These are phyloP conservation scores for Acidiella bohemica DNA, from an alignment of 495 filamentous ascomycete genomes.

Conservation along the genomic window DNA sequence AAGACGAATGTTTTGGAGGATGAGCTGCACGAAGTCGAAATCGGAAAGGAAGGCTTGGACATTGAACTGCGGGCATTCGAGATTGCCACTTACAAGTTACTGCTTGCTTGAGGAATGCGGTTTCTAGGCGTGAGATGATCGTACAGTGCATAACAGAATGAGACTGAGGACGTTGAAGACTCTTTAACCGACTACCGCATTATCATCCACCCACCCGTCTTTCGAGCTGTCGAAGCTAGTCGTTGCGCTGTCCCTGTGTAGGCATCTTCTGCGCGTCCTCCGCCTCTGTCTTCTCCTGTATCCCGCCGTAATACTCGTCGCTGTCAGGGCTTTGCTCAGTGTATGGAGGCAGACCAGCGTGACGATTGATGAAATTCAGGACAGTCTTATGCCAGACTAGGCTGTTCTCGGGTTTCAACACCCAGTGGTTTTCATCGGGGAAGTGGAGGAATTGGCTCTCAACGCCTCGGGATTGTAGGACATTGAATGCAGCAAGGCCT, in stretches of 20 bases:
- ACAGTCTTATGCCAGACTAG: conserved; percentile 86
- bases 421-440: conserved; percentile 78
- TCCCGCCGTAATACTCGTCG: conserved; percentile 16
- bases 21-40: conserved; percentile 44
- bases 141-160: no score
- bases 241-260: no score
- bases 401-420: conserved; percentile 81
- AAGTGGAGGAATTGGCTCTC: conserved; percentile 63
- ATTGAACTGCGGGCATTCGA: conserved; percentile 76
- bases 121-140: no score
- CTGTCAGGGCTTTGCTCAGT: conserved; percentile 7
- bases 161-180: no score
- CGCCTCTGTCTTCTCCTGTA: no score
- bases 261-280: no score
- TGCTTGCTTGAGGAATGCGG: no score
- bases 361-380: conserved; percentile 78
- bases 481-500: conserved; percentile 77
- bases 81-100: conserved; percentile 71
- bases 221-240: no score
- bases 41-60: conserved; percentile 36
- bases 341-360: conserved; percentile 41
- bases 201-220: no score
- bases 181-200: no score
- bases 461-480: conserved; percentile 59
- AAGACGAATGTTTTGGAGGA: conserved; percentile 74